A percentile compares a stretch with the other conserved stretches of the same genome.
Evolutionary conservation across 2,329 filamentous ascomycete species (phyloP).

Genomic region (Knoxdaviesia capensis): DNA sequence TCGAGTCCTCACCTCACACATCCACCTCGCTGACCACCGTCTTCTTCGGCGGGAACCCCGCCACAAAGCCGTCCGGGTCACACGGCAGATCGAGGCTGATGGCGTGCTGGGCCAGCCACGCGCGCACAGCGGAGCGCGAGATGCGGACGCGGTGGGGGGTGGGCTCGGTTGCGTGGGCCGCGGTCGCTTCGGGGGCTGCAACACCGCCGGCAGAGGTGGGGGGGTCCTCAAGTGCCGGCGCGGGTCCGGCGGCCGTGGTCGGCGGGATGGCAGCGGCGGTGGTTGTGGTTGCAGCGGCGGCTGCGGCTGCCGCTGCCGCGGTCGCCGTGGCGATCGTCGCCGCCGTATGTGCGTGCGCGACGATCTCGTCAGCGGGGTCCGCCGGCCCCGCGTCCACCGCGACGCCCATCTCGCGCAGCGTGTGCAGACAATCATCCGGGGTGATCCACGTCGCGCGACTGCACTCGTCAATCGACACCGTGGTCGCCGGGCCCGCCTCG

Average conservation of each 20-base stretch:
- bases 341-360: conserved; percentile 10
- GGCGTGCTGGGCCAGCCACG: conserved; percentile 43
- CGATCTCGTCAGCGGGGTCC: too few species aligned
- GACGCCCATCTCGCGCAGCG: conserved; percentile 64
- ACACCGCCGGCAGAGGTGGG: not conserved
- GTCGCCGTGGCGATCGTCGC: conserved; percentile 2
- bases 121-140: conserved; percentile 35
- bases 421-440: conserved; percentile 60
- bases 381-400: conserved; percentile 34
- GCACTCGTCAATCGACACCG: conserved; percentile 37
- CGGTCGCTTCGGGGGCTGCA: not conserved
- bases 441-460: conserved; percentile 67
- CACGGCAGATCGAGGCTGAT: conserved; percentile 47
- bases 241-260: not conserved
- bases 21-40: too few species aligned
- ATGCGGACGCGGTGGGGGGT: conserved; percentile 26
- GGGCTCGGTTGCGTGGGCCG: conserved; percentile 4
- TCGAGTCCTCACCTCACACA: too few species aligned
- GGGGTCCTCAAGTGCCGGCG: conserved; percentile 7
- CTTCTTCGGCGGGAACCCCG: conserved; percentile 20
- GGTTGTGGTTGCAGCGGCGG: not conserved
- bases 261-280: not conserved
- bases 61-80: conserved; percentile 54
- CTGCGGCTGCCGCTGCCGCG: conserved; percentile 2
- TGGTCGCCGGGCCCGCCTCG: too few species aligned